Evolutionary conservation across 2,329 filamentous ascomycete genomes (phyloP), one percentile per base, ranked within the genome.

Genomic region (Venturia asperata): DNA sequence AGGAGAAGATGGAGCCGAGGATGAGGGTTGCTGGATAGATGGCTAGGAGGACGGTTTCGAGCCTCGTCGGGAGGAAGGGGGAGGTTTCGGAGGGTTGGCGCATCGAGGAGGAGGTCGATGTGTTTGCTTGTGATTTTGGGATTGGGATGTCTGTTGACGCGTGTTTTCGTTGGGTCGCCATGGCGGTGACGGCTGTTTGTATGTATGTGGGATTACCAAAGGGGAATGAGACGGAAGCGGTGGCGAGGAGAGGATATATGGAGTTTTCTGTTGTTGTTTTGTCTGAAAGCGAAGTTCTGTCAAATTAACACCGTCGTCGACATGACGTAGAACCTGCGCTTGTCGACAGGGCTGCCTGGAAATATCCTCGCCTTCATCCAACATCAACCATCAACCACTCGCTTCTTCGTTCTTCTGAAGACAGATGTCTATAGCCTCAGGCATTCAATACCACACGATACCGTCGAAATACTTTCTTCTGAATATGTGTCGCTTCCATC

Each of bases 1-100:
- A 78, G 58, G 88, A 88, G 82, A 91, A 97, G 69, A 95, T 72
- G 37, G 90, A 89, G 69, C 94, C 94, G 69, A 96, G 83, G 65
- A 91, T 68, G 66, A 99, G 86, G 7, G 92, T 87, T 34, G 79
- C 70, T 4, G 93, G 93, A 78, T 96, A 97, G 67, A 90, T 78
- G 62, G 77, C 70, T 39, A 96, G 83, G 27, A 87, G 79, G 65
- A 84, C 70, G 30, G 82, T 77, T 73, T 95, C 90, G 71, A 87
- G 80, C 10, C 83, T 80, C 1, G 89, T 91, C 5, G 89, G 90
- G 2, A 91, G 80, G 75, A 84, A 85, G 2, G 89, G 87, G 1
- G 62, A 64, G 62, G 45, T 41, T 56, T 64, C 42, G 5, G 62
- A 64, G 49, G 62, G 62, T 37, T 64, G 62, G 34, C 62, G 45